Evolutionary conservation across 306 rosid species (phyloP), one percentile per base, ranked within the genome.

Genomic region (Cicer yamashitae): DNA sequence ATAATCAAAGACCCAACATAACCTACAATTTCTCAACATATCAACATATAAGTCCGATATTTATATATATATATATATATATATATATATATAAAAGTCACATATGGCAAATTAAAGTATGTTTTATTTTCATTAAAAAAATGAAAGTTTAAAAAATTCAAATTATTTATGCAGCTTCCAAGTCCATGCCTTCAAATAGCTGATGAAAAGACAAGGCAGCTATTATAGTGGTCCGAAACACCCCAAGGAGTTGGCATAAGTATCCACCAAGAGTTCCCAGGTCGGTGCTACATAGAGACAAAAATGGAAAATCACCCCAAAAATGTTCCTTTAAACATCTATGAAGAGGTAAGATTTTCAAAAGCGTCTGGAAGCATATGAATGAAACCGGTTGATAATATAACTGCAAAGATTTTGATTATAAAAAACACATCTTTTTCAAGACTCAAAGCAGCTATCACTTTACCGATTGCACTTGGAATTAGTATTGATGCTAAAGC

Each of bases 141-240:
- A n/a, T n/a, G n/a, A n/a, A n/a, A n/a, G n/a, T n/a, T n/a, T n/a
- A n/a, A n/a, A n/a, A n/a, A n/a, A n/a, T n/a, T n/a, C n/a, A n/a
- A n/a, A n/a, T n/a, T n/a, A n/a, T n/a, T 58, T 58, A 58, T 58
- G 8, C 64, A 58, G 30, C 64, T 58, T n/a, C 64, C 64, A 25
- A 58, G 25, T 58, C 41, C 64, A 11, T 22, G 25, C 7, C 64
- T 34, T 58, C 64, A 58, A 58, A 58, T 3, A 58, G 30, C 7
- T 58, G 64, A 58, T 58, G 64, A 58, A 58, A 58, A 59, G 65
- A 25, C 40, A 59, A 25, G 0, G 65, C 65, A 0, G 2, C 14
- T 11, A 17, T 17, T 17, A 17, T 17, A 17, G 18, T 0, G 43
- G 6, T 59, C 8, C 30, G 41, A 59, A 59, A 59, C 40, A 59